Evolutionary conservation across 768 basidiomycete species (phyloP).

Genomic region (Paxillus involutus): DNA sequence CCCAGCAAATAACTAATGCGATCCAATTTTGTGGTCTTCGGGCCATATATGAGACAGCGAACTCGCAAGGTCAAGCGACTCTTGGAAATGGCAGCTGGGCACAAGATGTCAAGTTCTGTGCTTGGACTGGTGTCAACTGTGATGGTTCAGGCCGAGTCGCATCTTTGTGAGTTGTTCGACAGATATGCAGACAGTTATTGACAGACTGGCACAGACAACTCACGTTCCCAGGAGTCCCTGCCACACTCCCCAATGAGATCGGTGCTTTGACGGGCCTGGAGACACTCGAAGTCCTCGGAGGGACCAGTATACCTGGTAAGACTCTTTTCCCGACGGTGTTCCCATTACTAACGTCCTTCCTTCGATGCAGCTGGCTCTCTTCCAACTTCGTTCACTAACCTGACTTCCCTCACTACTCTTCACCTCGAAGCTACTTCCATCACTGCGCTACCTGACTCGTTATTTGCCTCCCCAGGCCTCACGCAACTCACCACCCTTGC

Average conservation of each 20-base stretch:
- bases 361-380: conserved; percentile 38
- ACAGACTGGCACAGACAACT: conserved; percentile 29
- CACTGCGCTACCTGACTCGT: conserved; percentile 31
- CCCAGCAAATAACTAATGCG: conserved; percentile 33
- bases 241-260: conserved; percentile 41
- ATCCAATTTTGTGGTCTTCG: conserved; percentile 50
- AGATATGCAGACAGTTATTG: neutral
- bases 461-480: conserved; percentile 34
- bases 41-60: conserved; percentile 40
- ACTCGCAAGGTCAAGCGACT: conserved; percentile 35
- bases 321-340: neutral
- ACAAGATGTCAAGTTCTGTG: conserved; percentile 44
- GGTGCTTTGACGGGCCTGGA: conserved; percentile 39
- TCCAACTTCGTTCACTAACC: conserved; percentile 36
- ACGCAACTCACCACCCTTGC: conserved; percentile 34
- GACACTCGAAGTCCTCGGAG: conserved; percentile 40
- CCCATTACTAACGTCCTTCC: neutral
- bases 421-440: conserved; percentile 43
- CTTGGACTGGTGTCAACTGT: conserved; percentile 48
- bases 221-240: conserved; percentile 48
- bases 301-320: conserved; percentile 42
- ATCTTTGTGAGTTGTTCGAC: conserved; percentile 36
- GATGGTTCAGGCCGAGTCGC: conserved; percentile 39
- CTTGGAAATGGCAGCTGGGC: conserved; percentile 46
- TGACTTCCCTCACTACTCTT: conserved; percentile 39